phyloP scores from a whole-genome alignment of 805 yeast genomes.

The Wickerhamomyces silvicola region DNA sequence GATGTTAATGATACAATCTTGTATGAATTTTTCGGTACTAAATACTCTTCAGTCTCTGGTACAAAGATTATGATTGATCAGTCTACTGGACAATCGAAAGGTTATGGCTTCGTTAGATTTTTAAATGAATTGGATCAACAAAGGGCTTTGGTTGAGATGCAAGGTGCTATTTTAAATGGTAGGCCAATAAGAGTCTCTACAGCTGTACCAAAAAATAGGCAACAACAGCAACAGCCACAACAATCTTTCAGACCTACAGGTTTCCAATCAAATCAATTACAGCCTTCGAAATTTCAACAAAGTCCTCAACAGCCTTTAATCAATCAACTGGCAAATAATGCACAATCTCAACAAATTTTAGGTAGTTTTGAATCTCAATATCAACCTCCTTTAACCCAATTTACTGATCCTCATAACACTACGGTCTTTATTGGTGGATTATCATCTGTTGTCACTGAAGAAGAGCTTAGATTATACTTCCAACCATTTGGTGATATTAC shows the following conservation, averaged over 20 bases:
- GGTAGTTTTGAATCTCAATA: constrained; percentile 29
- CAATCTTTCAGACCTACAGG: background rate
- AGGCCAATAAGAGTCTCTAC: constrained; percentile 74
- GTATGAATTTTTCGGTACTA: constrained; percentile 57
- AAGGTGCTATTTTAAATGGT: constrained; percentile 64
- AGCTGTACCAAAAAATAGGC: constrained; percentile 47
- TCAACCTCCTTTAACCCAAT: constrained; percentile 53
- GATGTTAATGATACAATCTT: constrained; percentile 64
- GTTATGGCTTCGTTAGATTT: constrained; percentile 89
- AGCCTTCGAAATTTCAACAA: background rate
- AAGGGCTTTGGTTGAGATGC: constrained; percentile 73
- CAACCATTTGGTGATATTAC: constrained; percentile 68
- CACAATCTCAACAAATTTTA: constrained; percentile 16
- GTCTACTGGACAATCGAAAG: constrained; percentile 62
- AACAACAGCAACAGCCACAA: constrained; percentile 7
- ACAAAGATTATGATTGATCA: constrained; percentile 78
- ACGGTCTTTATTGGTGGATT: constrained; percentile 68
- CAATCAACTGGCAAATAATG: no score
- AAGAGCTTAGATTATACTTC: constrained; percentile 55
- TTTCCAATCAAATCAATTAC: background rate
- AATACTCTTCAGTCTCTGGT: constrained; percentile 67
- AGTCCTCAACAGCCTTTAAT: constrained; percentile 15
- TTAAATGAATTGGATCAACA: constrained; percentile 58
- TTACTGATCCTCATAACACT: constrained; percentile 77
- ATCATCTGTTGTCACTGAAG: constrained; percentile 48